Conservation (phyloP, 768 basidiomycete species). For the Boletus insuetus region DNA sequence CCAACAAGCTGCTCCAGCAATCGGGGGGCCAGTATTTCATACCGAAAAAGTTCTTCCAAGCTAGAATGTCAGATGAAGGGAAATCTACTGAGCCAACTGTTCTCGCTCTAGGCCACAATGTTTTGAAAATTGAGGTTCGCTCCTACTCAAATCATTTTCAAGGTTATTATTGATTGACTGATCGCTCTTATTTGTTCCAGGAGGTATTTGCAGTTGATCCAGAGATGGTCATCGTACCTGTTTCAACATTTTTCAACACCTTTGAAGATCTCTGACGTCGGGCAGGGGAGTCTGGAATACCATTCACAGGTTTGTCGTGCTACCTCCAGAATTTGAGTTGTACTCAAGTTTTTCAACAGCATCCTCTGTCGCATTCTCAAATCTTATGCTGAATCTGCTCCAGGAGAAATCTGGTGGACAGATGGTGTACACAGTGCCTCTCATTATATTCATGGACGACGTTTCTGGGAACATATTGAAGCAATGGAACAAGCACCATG, state of each 20-base stretch:
- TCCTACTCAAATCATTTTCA: neutral
- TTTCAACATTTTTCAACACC: conserved; percentile 9
- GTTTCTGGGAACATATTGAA: conserved; percentile 36
- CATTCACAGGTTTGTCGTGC: conserved; percentile 5
- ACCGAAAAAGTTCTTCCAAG: conserved; percentile 13
- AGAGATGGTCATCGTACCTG: neutral
- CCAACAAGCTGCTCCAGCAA: conserved; percentile 19
- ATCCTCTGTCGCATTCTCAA: neutral
- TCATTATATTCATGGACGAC: conserved; percentile 36
- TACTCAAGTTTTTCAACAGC: neutral
- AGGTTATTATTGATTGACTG: neutral
- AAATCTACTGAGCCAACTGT: neutral
- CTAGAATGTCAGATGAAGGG: neutral
- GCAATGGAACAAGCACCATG: conserved; percentile 39
- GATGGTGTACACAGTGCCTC: conserved; percentile 20
- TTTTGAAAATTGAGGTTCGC: neutral
- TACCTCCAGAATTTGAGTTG: too few relatives aligned
- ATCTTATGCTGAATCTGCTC: conserved; percentile 23
- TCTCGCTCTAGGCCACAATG: conserved; percentile 4
- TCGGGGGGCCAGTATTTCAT: conserved; percentile 7
- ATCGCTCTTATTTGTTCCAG: neutral
- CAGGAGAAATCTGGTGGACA: conserved; percentile 13
- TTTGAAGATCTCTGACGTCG: conserved; percentile 11
- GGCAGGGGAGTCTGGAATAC: neutral
- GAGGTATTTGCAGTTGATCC: conserved; percentile 6